Conservation (phyloP, 2,329 filamentous ascomycete genomes). For the Fusarium floridanum region DNA sequence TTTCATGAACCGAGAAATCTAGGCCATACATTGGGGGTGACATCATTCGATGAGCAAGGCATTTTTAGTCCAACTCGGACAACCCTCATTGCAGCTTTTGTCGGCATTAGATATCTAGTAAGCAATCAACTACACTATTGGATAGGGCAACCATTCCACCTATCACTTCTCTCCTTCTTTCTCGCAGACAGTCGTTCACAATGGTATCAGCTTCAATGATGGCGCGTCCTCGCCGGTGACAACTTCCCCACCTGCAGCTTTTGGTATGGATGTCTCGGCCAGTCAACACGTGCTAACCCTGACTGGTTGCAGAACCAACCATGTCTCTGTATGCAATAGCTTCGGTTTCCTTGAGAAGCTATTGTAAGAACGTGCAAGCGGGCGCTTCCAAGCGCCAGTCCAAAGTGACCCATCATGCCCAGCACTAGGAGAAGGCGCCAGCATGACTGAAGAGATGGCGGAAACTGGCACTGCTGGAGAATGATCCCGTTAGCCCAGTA, state of each 20-base stretch:
- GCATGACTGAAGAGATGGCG: too few relatives aligned
- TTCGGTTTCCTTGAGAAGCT: too few relatives aligned
- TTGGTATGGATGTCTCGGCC: not conserved
- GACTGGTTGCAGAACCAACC: not conserved
- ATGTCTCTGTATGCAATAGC: not conserved
- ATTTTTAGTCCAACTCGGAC: not conserved
- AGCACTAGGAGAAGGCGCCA: too few relatives aligned
- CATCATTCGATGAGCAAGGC: too few relatives aligned
- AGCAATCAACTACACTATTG: not conserved
- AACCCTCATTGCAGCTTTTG: not conserved
- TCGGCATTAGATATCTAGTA: not conserved
- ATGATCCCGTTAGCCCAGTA: too few relatives aligned
- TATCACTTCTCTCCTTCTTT: not conserved
- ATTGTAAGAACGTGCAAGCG: too few relatives aligned
- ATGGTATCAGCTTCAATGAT: not conserved
- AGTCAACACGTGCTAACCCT: not conserved
- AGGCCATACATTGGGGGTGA: not conserved
- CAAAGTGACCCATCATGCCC: too few relatives aligned
- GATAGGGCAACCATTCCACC: not conserved
- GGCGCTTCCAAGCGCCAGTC: too few relatives aligned
- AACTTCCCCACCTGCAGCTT: not conserved
- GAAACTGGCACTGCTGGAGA: too few relatives aligned
- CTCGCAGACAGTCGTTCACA: too few relatives aligned
- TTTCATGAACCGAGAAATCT: too few relatives aligned
- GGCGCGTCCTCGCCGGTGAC: not conserved